Evolutionary conservation across 2,329 filamentous ascomycete species (phyloP), one percentile per base, ranked within the genome.

Genomic region (Rugonectria rugulosa): DNA sequence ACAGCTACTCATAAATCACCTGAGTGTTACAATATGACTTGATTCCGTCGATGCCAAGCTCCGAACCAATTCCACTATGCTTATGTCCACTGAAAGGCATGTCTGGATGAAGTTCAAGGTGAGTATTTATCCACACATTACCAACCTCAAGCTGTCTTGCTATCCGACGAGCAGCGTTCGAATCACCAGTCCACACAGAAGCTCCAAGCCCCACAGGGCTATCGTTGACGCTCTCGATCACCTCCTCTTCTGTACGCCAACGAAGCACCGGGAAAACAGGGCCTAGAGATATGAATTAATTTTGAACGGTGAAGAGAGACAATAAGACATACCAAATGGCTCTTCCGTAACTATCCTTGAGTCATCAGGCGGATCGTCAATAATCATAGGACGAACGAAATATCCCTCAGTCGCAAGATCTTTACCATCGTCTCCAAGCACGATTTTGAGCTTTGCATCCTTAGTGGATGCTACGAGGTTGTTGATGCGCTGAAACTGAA

Each of bases 401-500:
- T 23, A 53, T 2, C 50, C 50, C 11, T 12, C 15, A 6, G 9
- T 21, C n/a, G 29, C 11, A 5, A 14, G 29, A 32, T 14, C n/a
- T 32, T 11, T 32, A 12, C 26, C 26, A 7, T 29, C 26, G 7
- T 12, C 7, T 29, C 26, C 26, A 29, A 29, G 7, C 26, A 29
- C 26, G 26, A 7, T 29, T 29, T 29, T 29, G 26, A 29, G 7
- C 26, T 29, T 12, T 7, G 26, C 26, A 29, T 29, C 7, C 26
- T 29, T 29, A 29, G 7, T 29, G 5, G n/a, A 27, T 11, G 42
- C 41, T 11, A 53, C 11, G 27, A 54, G 42, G 4, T 38, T 5
- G 9, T 49, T 26, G 32, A 57, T 26, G n/a, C 54, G 43, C 9
- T 48, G 59, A 42, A 77, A 85, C 65, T 87, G 84, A 80, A 85